Evolutionary conservation across 306 rosid genomes (phyloP), one percentile per base, ranked within the genome.

Genomic region (Quercus ilex): DNA sequence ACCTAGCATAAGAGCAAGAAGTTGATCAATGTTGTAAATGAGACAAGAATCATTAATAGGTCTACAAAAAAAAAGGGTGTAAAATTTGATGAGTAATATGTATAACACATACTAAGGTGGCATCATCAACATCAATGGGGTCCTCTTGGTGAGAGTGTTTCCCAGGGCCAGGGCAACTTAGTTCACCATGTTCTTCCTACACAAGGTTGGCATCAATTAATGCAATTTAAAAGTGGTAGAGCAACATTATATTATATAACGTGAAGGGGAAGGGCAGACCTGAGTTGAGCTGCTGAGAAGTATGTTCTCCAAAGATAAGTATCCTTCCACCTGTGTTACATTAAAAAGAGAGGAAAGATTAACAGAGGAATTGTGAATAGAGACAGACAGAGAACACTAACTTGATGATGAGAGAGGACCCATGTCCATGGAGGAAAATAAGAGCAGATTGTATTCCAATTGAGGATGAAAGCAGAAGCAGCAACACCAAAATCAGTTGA

Each of bases 391-490:
- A 41, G 46, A 41, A 52, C 18, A 6, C 78, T 72, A 56, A 86
- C 88, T 77, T 82, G 80, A 74, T 71, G 81, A 62, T 86, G 71
- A 77, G 85, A 78, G 7, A 86, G 82, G 64, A 76, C 76, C 98
- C 97, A 94, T 5, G 72, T 67, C 97, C 97, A 94, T 21, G 91
- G 90, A 79, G 97, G 94, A 51, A 69, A 67, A 38, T 76, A 74
- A 49, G 87, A 69, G 74, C 85, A 86, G 77, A 82, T 82, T 58
- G 52, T 77, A 81, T 84, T 82, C 98, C 97, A 91, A 64, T 85
- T 88, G 21, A 81, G 81, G 25, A 92, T 57, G 68, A 91, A 92
- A 67, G 83, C 82, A 57, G 9, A 77, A 73, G 96, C 94, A 31
- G 97, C 87, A 51, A 52, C 70, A 51, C 56, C 30, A 87, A 92